Evolutionary conservation across 805 yeast genomes (phyloP), one percentile per base, ranked within the genome.

Genomic region (Myxozyma monticola): DNA sequence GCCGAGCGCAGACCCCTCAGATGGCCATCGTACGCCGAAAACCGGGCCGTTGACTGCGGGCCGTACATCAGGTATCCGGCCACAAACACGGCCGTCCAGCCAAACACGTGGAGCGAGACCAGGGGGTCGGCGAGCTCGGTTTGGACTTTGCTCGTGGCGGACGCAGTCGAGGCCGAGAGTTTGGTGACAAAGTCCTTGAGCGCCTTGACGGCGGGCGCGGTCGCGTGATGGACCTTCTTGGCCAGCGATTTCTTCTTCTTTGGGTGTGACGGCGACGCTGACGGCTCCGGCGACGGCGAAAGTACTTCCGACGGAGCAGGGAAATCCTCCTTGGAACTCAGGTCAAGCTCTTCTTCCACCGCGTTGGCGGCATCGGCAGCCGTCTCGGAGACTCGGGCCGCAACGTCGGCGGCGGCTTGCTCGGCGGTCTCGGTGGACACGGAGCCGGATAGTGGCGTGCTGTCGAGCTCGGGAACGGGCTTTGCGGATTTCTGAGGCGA

Each of bases 401-500:
- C 33, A n/a, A 33, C 37, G 22, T n/a, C 45, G 17, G 37, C 25
- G 22, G 28, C 29, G 31, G 24, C n/a, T 35, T 20, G 26, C 21
- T 20, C 30, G 24, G 28, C 29, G 18, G 39, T 31, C 31, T 22
- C 25, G 17, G 26, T 31, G 46, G 24, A 5, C 31, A 18, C 31
- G 39, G 29, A 18, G 31, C 30, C 30, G 37, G 36, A 31, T n/a
- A 5, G 21, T 18, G 29, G 12, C 17, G 38, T 43, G 35, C 26
- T 24, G 25, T 36, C 47, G 34, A 48, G 30, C 40, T 37, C 37
- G n/a, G 48, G 45, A 6, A 50, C 18, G 20, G 51, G 54, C 25
- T 49, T 49, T 12, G 54, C 54, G 25, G 54, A 15, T 43, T 49
- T 49, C 54, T 49, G 36, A 3, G 28, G 9, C 2, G 31, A n/a